These are phyloP conservation scores for Asterochloris sp. DNA, from an alignment of 139 green algal species.

Conservation along the genomic window DNA sequence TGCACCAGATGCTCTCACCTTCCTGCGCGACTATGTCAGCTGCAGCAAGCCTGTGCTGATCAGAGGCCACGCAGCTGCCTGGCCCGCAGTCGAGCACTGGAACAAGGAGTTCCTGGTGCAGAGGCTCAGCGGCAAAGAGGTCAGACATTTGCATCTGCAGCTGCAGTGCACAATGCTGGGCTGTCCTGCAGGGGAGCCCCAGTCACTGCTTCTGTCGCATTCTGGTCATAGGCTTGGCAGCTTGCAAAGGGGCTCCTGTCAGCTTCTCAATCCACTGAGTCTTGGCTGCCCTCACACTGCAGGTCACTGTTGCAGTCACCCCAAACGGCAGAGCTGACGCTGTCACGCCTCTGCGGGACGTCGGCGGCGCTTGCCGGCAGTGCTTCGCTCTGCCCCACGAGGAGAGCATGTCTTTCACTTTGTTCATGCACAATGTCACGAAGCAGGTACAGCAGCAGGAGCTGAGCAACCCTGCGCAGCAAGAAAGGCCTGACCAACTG, in stretches of 20 bases:
- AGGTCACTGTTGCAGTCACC: constrained; percentile 14
- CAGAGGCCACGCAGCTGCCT: not conserved
- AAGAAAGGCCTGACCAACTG: not conserved
- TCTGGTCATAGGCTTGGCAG: not conserved
- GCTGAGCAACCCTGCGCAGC: not conserved
- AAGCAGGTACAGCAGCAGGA: not conserved
- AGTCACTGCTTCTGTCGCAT: not conserved
- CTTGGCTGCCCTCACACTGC: not conserved
- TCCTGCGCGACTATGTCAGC: constrained; percentile 8
- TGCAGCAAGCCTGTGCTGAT: constrained; percentile 11
- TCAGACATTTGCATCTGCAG: not conserved
- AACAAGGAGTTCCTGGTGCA: not conserved
- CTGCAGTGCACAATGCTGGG: not conserved
- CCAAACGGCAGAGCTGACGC: constrained; percentile 16
- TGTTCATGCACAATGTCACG: not conserved
- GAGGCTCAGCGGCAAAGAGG: not conserved
- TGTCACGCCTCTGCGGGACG: not conserved
- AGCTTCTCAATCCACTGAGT: not conserved
- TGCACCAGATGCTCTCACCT: not conserved
- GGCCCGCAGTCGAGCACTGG: not conserved
- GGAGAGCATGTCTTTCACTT: not conserved
- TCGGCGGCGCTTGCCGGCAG: not conserved
- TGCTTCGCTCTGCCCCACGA: not conserved
- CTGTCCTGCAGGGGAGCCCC: not conserved
- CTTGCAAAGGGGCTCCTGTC: no score